Evolutionary conservation across 257 asterid species (phyloP), one percentile per base, ranked within the genome.

Genomic region (Mentha longifolia): DNA sequence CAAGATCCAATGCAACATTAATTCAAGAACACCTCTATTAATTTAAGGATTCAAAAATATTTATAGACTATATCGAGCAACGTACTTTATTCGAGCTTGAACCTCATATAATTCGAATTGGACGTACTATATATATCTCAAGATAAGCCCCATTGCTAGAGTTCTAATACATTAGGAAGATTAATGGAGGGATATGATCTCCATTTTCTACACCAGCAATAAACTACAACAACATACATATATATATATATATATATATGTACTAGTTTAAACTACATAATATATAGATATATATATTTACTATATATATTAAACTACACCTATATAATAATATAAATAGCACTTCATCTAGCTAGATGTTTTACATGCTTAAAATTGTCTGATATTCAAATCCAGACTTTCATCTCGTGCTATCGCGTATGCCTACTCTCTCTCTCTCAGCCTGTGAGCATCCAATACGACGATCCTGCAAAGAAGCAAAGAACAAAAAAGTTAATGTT

Each of bases 381-480:
- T 16, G 52, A 57, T 57, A 71, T 76, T 49, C 73, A 67, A 16
- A 54, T 31, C 72, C 61, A 16, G 9, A 61, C 39, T 47, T 61
- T 51, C 28, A 67, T 50, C 77, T 37, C 65, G 8, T 72, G 60
- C 62, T 68, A 58, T 25, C 35, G 19, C 12, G 45, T 55, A 46
- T 62, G 56, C 70, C 72, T 61, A 30, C 14, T 37, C 61, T 59
- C 14, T 37, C 61, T 59, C 33, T 50, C 22, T 45, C 68, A 50
- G 9, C 65, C 30, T n/a, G 50, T 58, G 33, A 45, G 39, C 39
- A 35, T 35, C 8, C 39, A 35, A 5, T 35, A 35, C 37, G 50
- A 22, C 77, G 49, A 41, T 37, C 72, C 82, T 78, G 82, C 68
- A 57, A 58, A 45, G 10, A 51, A 31, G 2, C 11, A 9, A 6